Conservation (phyloP, 352 stramenopile genomes). For the Pythium dissimile region DNA sequence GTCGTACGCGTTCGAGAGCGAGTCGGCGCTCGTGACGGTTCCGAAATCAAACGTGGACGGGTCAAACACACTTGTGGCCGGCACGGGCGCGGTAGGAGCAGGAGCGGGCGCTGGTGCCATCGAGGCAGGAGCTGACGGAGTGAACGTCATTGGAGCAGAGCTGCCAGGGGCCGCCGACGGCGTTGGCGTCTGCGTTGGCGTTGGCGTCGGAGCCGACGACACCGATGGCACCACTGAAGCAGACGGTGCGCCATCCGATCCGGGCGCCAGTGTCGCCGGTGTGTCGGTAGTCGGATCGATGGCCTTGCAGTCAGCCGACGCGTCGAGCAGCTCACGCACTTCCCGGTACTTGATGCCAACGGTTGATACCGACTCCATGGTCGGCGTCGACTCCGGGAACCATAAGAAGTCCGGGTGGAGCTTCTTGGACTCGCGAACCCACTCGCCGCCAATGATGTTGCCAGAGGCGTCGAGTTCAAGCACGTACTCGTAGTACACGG, state of each 20-base stretch:
- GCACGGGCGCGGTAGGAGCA: background rate
- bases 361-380: background rate
- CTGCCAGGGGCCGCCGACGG: background rate
- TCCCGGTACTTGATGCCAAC: conserved; percentile 21
- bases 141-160: background rate
- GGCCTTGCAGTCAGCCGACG: conserved; percentile 12
- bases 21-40: conserved; percentile 1
- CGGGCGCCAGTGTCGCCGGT: background rate
- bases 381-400: conserved; percentile 34
- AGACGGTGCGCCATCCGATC: background rate
- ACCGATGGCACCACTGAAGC: background rate
- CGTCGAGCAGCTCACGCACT: conserved; percentile 17
- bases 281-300: background rate
- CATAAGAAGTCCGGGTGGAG: conserved; percentile 67
- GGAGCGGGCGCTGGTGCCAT: background rate
- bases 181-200: background rate
- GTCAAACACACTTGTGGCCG: background rate
- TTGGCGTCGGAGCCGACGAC: background rate
- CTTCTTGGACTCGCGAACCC: conserved; percentile 45
- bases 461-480: conserved; percentile 56
- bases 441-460: conserved; percentile 63
- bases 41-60: background rate
- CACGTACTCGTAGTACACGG: conserved; percentile 61
- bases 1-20: background rate
- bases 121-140: background rate